Base-by-base conservation (phyloP, 768 basidiomycete species). In the Trametes meyenii region DNA sequence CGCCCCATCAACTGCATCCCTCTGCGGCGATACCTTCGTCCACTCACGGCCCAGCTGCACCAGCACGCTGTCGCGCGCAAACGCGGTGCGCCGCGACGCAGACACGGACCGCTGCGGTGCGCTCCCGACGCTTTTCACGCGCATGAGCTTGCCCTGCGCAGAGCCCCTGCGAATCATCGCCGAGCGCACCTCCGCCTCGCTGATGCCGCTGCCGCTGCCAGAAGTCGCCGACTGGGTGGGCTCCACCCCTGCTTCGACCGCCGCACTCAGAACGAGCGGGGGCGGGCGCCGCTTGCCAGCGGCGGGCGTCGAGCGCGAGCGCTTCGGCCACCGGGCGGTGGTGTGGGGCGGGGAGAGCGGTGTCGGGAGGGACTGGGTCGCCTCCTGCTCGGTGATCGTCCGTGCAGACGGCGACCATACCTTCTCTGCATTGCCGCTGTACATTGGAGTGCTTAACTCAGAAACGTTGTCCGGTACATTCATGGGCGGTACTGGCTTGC, bases 41-140 rank as follows among this genome's bases (percentile, higher is more conserved):
- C 44, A 38, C 21, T 60, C 50, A 36, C 55, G 54, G 17, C 62
- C 62, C 13, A 64, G 43, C 44, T 65, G 64, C 38, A 61, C 67
- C 51, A 58, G 62, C 29, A 65, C 38, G 52, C 67, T 67, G 26
- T 65, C 64, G 16, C 67, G 67, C 50, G 60, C 23, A n/a, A 52
- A 58, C 45, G 55, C 59, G 17, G 55, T 57, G 24, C 55, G 58
- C 35, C 19, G 58, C 11, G 67, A 60, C 8, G 57, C 54, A 45
- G 67, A 63, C 44, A 65, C 65, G 23, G 55, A 55, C 29, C 64
- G 55, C 48, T 49, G 46, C 50, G 64, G 62, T 19, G 60, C 64
- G 23, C 46, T 59, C 16, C 67, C 67, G 19, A 68, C 50, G 55
- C 67, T 68, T 58, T 64, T 66, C 49, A 66, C 56, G 23, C 59